Base-by-base conservation (phyloP, 768 basidiomycete genomes). In the Mycena maculata region DNA sequence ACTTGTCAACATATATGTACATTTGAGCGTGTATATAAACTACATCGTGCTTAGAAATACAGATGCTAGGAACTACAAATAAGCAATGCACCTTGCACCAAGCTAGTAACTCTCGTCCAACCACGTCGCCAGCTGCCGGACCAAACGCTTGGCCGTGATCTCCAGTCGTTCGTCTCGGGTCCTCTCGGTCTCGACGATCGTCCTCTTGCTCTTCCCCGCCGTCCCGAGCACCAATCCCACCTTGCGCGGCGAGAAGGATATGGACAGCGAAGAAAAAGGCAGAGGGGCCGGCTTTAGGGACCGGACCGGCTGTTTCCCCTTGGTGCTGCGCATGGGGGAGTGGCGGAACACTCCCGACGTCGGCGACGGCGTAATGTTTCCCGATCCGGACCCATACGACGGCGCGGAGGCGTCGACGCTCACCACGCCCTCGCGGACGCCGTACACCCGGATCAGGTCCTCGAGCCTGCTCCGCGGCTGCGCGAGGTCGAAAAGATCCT, bases 401-500 rank as follows among this genome's bases (percentile, higher is more conserved):
- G 64, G 33, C 1, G 48, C 49, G 7, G 25, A 18, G 27, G n/a
- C 48, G 41, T 62, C 23, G 74, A 81, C 68, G n/a, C 72, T 73
- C 22, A 85, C 76, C 3, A 85, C 77, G 12, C 83, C 84, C n/a
- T 82, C 77, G 25, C 76, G 72, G 0, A 80, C 48, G 0, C 84
- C 84, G 63, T 82, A 83, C 3, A 76, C 70, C 39, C 85, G 71
- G 11, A 94, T 83, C 39, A 95, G 83, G 75, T 95, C 93, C 76
- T 95, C 93, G n/a, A 91, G 75, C 23, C 93, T 81, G 30, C 87
- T 86, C 53, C 88, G 86, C 7, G 93, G 93, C 78, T 95, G 91
- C 70, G 82, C 84, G 58, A 91, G 84, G 68, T 92, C 91, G 74
- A 95, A 94, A 27, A 95, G 78, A 72, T 94, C 93, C 65, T 88